These are phyloP conservation scores for Coemansia sp. DNA, from an alignment of 192 early-diverging fungal species.

Conservation along the genomic window DNA sequence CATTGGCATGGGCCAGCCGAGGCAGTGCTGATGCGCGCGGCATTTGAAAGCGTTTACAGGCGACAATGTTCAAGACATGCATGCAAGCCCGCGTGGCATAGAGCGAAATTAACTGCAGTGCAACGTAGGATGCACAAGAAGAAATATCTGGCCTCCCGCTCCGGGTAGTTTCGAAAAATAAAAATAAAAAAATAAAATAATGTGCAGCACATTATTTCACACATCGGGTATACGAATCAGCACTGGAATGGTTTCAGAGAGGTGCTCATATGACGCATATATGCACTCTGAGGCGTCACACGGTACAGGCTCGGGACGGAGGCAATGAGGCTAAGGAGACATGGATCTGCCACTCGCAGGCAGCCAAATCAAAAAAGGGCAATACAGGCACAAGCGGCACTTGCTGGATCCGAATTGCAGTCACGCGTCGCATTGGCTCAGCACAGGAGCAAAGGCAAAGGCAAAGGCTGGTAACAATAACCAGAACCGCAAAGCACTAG, in stretches of 20 bases:
- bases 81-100: constrained; percentile 14
- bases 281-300: constrained; percentile 6
- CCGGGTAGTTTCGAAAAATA: background rate
- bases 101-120: constrained; percentile 21
- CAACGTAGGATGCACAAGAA: constrained; percentile 5
- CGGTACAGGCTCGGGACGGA: background rate
- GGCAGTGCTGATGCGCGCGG: background rate
- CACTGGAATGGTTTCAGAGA: background rate
- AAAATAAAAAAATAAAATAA: background rate
- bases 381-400: background rate
- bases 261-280: constrained; percentile 11
- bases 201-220: background rate
- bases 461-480: background rate
- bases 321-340: background rate
- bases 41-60: background rate
- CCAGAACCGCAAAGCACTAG: background rate
- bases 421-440: background rate
- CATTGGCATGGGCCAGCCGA: too few relatives aligned
- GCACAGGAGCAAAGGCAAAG: background rate
- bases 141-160: background rate
- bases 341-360: constrained; percentile 2
- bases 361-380: background rate
- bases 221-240: background rate
- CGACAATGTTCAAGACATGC: constrained; percentile 3
- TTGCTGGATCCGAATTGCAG: constrained; percentile 6